Evolutionary conservation across 2,329 filamentous ascomycete species (phyloP), one percentile per base, ranked within the genome.

Genomic region (Trichoderma citrinoviride): DNA sequence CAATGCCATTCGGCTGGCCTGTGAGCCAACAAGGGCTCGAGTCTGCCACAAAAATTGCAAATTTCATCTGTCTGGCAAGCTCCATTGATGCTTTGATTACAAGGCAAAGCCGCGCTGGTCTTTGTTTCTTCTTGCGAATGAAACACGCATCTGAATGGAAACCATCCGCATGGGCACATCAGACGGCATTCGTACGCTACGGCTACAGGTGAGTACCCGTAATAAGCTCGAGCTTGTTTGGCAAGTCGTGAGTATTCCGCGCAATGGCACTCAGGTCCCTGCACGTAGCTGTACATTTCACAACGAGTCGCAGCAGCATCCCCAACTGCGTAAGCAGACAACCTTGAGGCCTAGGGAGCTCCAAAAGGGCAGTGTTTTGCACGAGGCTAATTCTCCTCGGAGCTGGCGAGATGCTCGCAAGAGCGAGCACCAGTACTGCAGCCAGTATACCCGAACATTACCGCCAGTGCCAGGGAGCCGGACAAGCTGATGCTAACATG

Each of bases 11-110:
- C n/a, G 47, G 40, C 58, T 46, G 47, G 49, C 29, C 56, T 7
- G 19, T 61, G 46, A 53, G 57, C 57, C 37, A 53, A 53, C 57
- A 61, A 61, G 57, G 57, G 57, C 33, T 43, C 33, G 25, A n/a
- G 29, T 52, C 52, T 61, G 57, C 46, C 37, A 33, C 37, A 54
- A 62, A 46, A 46, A 54, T 54, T 62, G 58, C 58, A 54, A 54
- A 62, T 62, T 46, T 54, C 53, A 62, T 62, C 58, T 52, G 37
- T 62, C 58, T 47, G 49, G 17, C 46, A 43, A 25, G 47, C 33
- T 52, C 37, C 37, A 52, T 56, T 14, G 33, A 37, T 14, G 33
- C 33, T 37, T 37, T 14, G 33, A 4, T 37, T 21, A 29, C 25
- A 23, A 25, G 40, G 1, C 12, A 5, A 14, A 37, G 29, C 29